Base-by-base conservation (phyloP, 169 alveolate genomes). In the Cryptosporidium bovis region DNA sequence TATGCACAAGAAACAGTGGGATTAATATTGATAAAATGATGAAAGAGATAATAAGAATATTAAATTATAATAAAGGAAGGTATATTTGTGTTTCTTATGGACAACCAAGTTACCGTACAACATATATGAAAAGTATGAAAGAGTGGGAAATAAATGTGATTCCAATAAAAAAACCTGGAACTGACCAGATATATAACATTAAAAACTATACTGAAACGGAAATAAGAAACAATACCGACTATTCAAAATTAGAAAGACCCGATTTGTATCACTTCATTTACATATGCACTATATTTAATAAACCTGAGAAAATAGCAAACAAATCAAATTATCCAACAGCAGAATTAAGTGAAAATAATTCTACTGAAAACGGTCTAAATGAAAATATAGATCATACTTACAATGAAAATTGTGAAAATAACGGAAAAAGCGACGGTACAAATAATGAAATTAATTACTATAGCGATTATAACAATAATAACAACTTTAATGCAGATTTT, bases 1-100 rank as follows among this genome's bases (percentile, higher is more conserved):
- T 95, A 55, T 96, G 98, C 83, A 97, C 98, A 44, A 98, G 95
- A 82, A 95, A 94, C 44, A 92, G 96, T 50, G 94, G 95, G 4
- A 93, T 95, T 18, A 93, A 95, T 82, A 94, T 96, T 13, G 94
- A 94, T 40, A 93, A 94, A 90, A 93, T 94, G 93, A 92, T 96
- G 84, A 83, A 91, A 50, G 97, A 95, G 82, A 84, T 95, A 3
- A 82, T 91, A 34, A 29, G 93, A n/a, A 33, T 56, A 10, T 89
- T 93, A 33, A 40, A 4, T 31, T 50, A 56, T 12, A 51, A 66
- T 20, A 94, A 93, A 51, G 98, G 98, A 3, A 96, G 94, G 46
- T 96, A 94, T 87, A 92, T 96, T 62, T 94, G 95, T 64, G 93
- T 96, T 36, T 93, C 96, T 31, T 95, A 96, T 90, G 98, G 98